Evolutionary conservation across 2,329 filamentous ascomycete species (phyloP), one percentile per base, ranked within the genome.

Genomic region (Parascedosporium putredinis): DNA sequence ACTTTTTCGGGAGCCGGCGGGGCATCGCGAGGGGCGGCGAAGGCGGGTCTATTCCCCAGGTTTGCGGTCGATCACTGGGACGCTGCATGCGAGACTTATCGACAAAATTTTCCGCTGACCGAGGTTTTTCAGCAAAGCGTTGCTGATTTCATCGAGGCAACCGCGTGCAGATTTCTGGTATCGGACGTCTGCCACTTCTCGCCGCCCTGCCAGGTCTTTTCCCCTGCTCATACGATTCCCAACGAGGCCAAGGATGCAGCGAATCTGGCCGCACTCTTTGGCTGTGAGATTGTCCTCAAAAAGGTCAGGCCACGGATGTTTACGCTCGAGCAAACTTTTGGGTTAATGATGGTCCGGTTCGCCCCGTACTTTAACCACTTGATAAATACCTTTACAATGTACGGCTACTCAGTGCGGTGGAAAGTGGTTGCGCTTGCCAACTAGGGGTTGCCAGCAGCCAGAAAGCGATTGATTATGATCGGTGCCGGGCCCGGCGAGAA

Each of bases 241-340:
- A 72, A 81, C 20, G 83, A 89, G 43, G 78, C 66, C 1, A 74
- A 84, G 22, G 86, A 94, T 54, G 83, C 86, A 1, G 71, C 66
- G 0, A 93, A 94, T 55, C 79, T 78, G 0, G 79, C 80, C 1
- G 73, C 73, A 0, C 59, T 82, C 0, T 78, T 75, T 53, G 67
- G 72, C 0, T 78, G 77, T 47, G 65, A 69, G 1, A 62, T 74
- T 3, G 62, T 89, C 0, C 65, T 91, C 1, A 64, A 73, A 4
- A 74, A 74, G 31, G 62, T 75, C 0, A 75, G 72, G 0, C 87
- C 88, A 0, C 73, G 88, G 0, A 59, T 93, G 0, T 75, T 87
- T 2, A 94, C 87, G 0, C 67, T 94, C 1, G 88, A 95, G 57
- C 84, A 95, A 59, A 90, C 88, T 0, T 81, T 79, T 48, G 87